Percentiles rank a stretch among this genome's conserved stretches.
Conservation (phyloP, 148 eudicot species). For the Rhododendron williamsianum region DNA sequence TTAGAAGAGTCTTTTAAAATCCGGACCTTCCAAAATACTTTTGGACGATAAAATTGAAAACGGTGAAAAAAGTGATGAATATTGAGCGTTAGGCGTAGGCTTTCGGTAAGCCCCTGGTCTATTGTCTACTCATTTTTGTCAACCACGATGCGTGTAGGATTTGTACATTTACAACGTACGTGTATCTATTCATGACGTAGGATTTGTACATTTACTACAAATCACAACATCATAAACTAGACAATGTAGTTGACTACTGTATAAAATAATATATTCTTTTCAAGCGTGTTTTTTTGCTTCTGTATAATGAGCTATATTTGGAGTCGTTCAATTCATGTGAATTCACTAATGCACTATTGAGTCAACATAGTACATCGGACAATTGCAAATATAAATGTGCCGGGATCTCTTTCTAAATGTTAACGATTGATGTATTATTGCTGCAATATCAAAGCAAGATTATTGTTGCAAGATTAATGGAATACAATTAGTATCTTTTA, state of each 20-base stretch:
- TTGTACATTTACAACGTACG: background rate
- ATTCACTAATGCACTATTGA: background rate
- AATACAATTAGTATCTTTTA: background rate
- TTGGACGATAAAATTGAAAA: too few relatives aligned
- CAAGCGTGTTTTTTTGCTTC: too few relatives aligned
- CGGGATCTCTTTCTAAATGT: too few relatives aligned
- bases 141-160: background rate
- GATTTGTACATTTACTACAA: background rate
- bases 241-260: background rate
- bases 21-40: too few relatives aligned
- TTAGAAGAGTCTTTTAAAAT: too few relatives aligned
- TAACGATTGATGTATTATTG: background rate
- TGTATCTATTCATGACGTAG: background rate
- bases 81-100: too few relatives aligned
- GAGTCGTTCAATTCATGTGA: background rate
- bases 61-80: too few relatives aligned
- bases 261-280: too few relatives aligned
- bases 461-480: background rate
- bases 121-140: background rate
- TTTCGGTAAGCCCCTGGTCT: background rate
- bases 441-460: background rate
- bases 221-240: background rate
- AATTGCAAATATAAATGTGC: too few relatives aligned
- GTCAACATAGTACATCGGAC: too few relatives aligned
- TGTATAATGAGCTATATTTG: background rate